Conservation (phyloP, 352 stramenopile species). For the Globisporangium cystogenes region DNA sequence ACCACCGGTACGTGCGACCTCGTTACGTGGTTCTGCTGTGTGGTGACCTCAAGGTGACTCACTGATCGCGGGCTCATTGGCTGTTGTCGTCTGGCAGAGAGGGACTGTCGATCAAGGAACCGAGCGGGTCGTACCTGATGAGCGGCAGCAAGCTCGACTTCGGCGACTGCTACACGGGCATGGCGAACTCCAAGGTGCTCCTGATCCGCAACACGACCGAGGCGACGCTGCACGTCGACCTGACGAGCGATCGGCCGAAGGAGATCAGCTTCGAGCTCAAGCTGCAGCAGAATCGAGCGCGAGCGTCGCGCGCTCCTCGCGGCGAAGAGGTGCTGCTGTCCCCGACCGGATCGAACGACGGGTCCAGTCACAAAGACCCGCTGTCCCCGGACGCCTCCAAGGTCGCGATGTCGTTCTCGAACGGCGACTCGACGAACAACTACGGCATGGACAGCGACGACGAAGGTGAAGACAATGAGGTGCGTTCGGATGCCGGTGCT, state of each 20-base stretch:
- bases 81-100: constrained; percentile 33
- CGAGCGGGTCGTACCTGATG: constrained; percentile 78
- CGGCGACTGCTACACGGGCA: constrained; percentile 83
- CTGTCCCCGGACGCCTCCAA: constrained; percentile 58
- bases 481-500: constrained; percentile 8
- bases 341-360: constrained; percentile 68
- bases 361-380: constrained; percentile 60
- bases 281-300: constrained; percentile 62
- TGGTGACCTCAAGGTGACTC: too few relatives aligned
- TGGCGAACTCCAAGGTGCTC: constrained; percentile 77
- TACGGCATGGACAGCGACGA: constrained; percentile 81
- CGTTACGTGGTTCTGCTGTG: too few relatives aligned
- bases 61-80: background rate
- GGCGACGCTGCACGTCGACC: constrained; percentile 73
- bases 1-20: constrained; percentile 51
- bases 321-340: constrained; percentile 64
- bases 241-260: constrained; percentile 83
- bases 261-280: constrained; percentile 89
- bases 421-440: constrained; percentile 29
- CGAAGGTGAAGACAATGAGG: constrained; percentile 83
- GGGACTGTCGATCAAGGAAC: constrained; percentile 82
- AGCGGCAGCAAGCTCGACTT: constrained; percentile 87
- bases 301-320: constrained; percentile 49
- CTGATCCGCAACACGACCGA: constrained; percentile 84
- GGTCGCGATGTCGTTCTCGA: constrained; percentile 44